Evolutionary conservation across 2,329 filamentous ascomycete species (phyloP), one percentile per base, ranked within the genome.

Genomic region (Venturiaceae sp.): DNA sequence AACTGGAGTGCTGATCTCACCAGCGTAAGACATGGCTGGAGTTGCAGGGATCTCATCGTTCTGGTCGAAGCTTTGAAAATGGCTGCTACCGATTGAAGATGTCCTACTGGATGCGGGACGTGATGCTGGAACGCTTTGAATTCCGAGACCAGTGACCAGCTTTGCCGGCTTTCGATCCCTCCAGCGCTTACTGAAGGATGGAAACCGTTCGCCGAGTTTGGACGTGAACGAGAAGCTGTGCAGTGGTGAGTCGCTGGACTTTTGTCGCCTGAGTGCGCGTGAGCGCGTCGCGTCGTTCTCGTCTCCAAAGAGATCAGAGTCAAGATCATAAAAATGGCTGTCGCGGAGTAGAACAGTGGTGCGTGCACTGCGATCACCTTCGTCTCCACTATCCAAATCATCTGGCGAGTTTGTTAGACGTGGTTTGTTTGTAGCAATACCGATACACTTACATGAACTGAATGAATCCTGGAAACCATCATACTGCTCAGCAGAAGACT

Each of bases 21-120:
- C 39, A 26, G 33, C 44, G 16, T 46, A 16, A 14, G 50, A 54
- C 37, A 53, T 36, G n/a, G 32, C 46, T 34, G 57, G 46, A 9
- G 57, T 58, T 4, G 47, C 23, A 21, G 50, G 50, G 16, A 58
- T 28, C 8, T 26, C 34, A 21, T 58, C 50, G 30, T 53, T 16
- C 36, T 53, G 46, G 57, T 77, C 72, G 66, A 77, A 56, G 60
- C 68, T 62, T 63, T 74, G 77, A 52, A 79, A 78, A 61, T 77
- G 74, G 1, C 80, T 80, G 11, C 88, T 90, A 7, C 44, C 26
- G 57, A 88, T 76, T n/a, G 87, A 92, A 1, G 89, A 91, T 1
- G 90, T 88, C 57, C 88, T 83, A 65, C 89, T 88, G 2, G 90
- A 92, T 2, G 85, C 80, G 7, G 84, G 80, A 53, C 81, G 77